Conservation (phyloP, 2,329 filamentous ascomycete genomes). For the Periconia macrospinosa region DNA sequence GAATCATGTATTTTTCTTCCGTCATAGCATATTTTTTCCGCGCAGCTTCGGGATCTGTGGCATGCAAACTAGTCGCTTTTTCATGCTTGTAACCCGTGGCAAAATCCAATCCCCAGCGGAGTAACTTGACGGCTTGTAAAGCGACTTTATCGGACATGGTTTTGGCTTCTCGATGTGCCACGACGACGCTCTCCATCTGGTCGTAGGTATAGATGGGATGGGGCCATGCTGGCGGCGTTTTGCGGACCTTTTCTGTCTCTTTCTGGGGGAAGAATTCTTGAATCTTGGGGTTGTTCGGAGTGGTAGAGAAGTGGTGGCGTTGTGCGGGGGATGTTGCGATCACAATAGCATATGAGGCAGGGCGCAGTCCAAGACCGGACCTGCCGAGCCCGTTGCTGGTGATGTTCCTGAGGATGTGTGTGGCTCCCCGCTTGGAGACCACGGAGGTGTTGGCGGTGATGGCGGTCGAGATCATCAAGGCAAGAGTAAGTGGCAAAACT, state of each 20-base stretch:
- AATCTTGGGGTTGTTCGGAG: conserved; percentile 30
- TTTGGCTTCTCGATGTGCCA: conserved; percentile 75
- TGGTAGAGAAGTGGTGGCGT: conserved; percentile 47
- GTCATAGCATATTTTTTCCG: conserved; percentile 69
- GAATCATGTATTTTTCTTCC: conserved; percentile 84
- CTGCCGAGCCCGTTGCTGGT: conserved; percentile 26
- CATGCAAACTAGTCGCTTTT: conserved; percentile 46
- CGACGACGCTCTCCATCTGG: conserved; percentile 73
- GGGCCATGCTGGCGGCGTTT: conserved; percentile 52
- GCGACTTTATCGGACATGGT: conserved; percentile 78
- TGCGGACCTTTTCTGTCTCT: conserved; percentile 48
- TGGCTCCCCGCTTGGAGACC: conserved; percentile 40
- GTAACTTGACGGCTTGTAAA: conserved; percentile 72
- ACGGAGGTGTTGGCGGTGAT: conserved; percentile 25
- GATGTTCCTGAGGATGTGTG: conserved; percentile 41
- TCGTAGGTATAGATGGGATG: conserved; percentile 70
- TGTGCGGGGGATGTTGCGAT: conserved; percentile 31
- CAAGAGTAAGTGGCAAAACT: too few species aligned
- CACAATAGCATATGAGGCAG: conserved; percentile 24
- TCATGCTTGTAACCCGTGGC: conserved; percentile 81
- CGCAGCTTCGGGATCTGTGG: conserved; percentile 53
- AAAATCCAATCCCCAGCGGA: conserved; percentile 79
- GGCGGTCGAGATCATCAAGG: conserved; percentile 34
- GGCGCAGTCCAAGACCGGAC: conserved; percentile 26
- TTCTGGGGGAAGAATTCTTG: conserved; percentile 52